These are phyloP conservation scores for Ogataea nakhonphanomensis DNA, from an alignment of 805 yeast species.

Conservation along the genomic window DNA sequence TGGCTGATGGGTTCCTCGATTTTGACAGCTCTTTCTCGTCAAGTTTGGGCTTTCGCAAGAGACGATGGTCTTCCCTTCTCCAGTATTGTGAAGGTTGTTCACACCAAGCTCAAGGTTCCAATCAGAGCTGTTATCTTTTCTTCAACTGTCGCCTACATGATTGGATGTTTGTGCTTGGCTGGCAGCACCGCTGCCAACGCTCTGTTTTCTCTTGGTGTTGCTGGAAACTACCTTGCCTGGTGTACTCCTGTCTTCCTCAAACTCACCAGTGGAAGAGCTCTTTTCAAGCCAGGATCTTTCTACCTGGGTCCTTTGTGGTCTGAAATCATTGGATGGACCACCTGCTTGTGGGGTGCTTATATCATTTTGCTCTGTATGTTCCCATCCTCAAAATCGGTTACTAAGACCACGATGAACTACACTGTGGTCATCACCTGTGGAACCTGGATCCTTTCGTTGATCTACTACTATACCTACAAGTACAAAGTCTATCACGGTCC, in stretches of 20 bases:
- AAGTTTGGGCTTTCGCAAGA: constrained; percentile 72
- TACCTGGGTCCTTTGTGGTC: constrained; percentile 52
- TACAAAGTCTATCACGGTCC: constrained; percentile 59
- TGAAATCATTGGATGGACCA: constrained; percentile 39
- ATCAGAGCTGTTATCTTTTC: constrained; percentile 59
- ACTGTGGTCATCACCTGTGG: constrained; percentile 62
- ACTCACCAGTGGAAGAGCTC: constrained; percentile 44
- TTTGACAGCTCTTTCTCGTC: constrained; percentile 63
- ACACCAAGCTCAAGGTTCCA: constrained; percentile 58
- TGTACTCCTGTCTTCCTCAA: constrained; percentile 54
- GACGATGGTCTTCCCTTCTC: constrained; percentile 72
- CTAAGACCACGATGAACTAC: constrained; percentile 59
- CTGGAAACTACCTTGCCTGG: constrained; percentile 65
- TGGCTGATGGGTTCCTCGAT: constrained; percentile 64
- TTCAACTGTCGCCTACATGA: constrained; percentile 42
- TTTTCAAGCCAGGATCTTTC: constrained; percentile 65
- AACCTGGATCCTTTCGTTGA: constrained; percentile 49
- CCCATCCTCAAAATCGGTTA: constrained; percentile 45
- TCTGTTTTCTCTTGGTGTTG: constrained; percentile 60
- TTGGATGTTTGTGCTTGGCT: constrained; percentile 59
- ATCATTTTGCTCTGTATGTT: constrained; percentile 58
- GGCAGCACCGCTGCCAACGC: constrained; percentile 62
- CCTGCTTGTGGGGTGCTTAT: constrained; percentile 49
- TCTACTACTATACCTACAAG: constrained; percentile 51
- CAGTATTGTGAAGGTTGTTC: constrained; percentile 51